Percentiles rank a stretch among this genome's conserved stretches.
These are phyloP conservation scores for Penicillium sp. DNA, from an alignment of 2,329 filamentous ascomycete species.

Conservation along the genomic window DNA sequence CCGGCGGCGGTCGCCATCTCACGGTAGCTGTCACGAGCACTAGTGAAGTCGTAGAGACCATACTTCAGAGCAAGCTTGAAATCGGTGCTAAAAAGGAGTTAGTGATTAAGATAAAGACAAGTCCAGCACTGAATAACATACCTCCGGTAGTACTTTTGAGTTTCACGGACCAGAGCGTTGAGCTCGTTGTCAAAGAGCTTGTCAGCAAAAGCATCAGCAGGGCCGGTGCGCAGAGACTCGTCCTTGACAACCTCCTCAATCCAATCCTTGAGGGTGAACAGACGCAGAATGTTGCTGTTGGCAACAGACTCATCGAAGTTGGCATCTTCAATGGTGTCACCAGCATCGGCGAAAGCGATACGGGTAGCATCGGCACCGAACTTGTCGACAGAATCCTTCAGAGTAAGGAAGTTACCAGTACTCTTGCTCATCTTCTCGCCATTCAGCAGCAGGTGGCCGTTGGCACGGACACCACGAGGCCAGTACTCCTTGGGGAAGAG, in stretches of 20 bases:
- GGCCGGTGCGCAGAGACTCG: constrained; percentile 69
- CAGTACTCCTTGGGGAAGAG: constrained; percentile 85
- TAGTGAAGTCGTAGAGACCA: constrained; percentile 84
- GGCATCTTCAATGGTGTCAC: constrained; percentile 89
- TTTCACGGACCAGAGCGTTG: constrained; percentile 74
- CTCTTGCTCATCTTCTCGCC: constrained; percentile 99
- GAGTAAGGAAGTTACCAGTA: constrained; percentile 93
- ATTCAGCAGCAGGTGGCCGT: constrained; percentile 90
- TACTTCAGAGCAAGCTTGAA: constrained; percentile 85
- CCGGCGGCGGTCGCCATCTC: constrained; percentile 72
- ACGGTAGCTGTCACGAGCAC: constrained; percentile 83
- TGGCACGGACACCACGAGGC: constrained; percentile 79
- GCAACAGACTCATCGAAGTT: constrained; percentile 97
- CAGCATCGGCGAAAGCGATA: constrained; percentile 88
- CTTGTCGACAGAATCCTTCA: constrained; percentile 79
- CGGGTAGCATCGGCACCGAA: constrained; percentile 91
- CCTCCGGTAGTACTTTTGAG: constrained; percentile 70
- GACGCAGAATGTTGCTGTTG: constrained; percentile 81
- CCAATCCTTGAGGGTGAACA: constrained; percentile 83
- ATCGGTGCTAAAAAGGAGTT: constrained; percentile 52
- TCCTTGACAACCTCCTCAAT: constrained; percentile 78
- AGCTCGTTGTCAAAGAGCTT: constrained; percentile 90
- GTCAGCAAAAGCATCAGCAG: constrained; percentile 75
- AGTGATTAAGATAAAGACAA: constrained; percentile 3
- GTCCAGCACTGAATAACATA: constrained; percentile 32